Evolutionary conservation across 768 basidiomycete genomes (phyloP).

Genomic region (Tulasnella calospora): DNA sequence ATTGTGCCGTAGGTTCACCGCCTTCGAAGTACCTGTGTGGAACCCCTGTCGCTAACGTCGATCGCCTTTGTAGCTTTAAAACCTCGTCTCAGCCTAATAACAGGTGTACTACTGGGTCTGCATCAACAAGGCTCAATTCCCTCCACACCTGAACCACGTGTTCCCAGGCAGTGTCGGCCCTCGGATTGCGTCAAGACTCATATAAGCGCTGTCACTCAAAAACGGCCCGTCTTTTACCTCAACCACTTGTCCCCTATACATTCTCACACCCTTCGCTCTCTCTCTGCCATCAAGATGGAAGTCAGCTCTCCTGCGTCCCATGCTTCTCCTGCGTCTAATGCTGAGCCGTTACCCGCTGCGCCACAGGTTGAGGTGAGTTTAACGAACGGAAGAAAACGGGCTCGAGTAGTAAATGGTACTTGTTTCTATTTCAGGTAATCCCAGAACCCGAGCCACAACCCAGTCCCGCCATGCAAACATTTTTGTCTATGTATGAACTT

Average conservation of each 20-base stretch:
- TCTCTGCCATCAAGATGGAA: not conserved
- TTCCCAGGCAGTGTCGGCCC: not conserved
- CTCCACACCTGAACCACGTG: not conserved
- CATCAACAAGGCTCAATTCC: not conserved
- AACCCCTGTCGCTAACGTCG: too few species aligned
- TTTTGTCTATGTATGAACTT: conserved; percentile 17
- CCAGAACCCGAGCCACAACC: not conserved
- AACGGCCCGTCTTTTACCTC: not conserved
- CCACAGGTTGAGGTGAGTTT: not conserved
- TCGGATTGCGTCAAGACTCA: conserved; percentile 1
- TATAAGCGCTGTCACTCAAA: not conserved
- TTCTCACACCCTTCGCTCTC: not conserved
- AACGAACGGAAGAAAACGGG: not conserved
- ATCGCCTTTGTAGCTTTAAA: not conserved
- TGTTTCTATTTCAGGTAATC: not conserved
- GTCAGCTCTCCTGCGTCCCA: too few species aligned
- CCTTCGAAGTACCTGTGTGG: too few species aligned
- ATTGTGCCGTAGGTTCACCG: too few species aligned
- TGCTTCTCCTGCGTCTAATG: not conserved
- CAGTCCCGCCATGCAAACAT: not conserved
- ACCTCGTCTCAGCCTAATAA: not conserved
- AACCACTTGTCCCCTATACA: not conserved
- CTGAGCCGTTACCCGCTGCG: not conserved
- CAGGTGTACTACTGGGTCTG: not conserved
- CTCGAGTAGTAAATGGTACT: not conserved